Base-by-base conservation (phyloP, 1,284 basidiomycete species). In the Sporisorium scitamineum region DNA sequence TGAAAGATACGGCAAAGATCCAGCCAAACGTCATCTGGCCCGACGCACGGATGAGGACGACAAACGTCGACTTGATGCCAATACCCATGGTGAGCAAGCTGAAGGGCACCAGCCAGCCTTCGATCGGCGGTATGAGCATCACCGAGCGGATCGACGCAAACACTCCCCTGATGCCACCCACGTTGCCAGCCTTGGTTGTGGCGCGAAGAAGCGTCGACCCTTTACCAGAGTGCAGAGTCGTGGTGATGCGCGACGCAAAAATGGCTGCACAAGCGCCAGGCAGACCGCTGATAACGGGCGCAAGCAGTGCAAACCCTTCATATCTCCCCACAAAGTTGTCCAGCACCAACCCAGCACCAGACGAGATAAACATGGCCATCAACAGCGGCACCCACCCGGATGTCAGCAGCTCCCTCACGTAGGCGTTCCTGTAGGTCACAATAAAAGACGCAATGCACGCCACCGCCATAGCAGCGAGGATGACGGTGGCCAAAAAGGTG, bases 331-430 rank as follows among this genome's bases (percentile, higher is more conserved):
- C 95, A 72, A 95, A 97, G 52, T 90, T 88, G 80, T 97, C 94
- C 16, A 99, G 89, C 0, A 97, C 92, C 77, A 98, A 91, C 0
- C 96, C 96, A 0, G 96, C 93, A 0, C 91, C 93, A 54, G 91
- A 93, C 78, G 93, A 94, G 80, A 98, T 94, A 61, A 92, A 87
- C 94, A 98, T 97, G 1, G 96, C 95, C 11, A 91, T 90, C 72
- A 98, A 91, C 2, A 99, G 88, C 0, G 96, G 95, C 1, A 89
- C 87, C 96, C 96, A 99, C 0, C 95, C 94, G 54, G 93, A 90
- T 51, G 88, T 89, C 20, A 97, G 88, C 1, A 97, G 89, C 32
- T 90, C 89, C 61, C 88, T 88, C 16, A 93, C 91, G 77, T 90
- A 87, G 42, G 87, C 86, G 83, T 95, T 95, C 1, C 89, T 88